Conservation (phyloP, 2,329 filamentous ascomycete genomes). For the Alternaria hordeiaustralica region DNA sequence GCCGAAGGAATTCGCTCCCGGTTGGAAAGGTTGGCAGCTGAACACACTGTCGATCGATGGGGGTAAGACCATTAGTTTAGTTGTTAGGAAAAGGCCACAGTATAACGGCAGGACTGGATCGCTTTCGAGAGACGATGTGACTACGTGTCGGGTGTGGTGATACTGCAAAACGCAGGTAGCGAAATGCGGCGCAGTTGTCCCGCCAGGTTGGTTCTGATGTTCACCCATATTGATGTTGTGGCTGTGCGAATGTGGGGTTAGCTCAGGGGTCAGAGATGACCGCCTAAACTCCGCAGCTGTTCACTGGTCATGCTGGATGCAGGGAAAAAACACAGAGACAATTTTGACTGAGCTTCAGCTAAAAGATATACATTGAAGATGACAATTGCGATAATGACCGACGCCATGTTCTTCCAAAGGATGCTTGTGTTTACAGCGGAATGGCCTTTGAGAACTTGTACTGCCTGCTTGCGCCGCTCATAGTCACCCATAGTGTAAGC, state of each 20-base stretch:
- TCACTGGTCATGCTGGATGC: background rate
- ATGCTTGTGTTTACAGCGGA: conserved; percentile 24
- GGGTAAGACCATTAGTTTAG: background rate
- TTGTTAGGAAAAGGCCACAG: background rate
- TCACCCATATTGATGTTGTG: conserved; percentile 12
- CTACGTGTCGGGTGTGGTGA: background rate
- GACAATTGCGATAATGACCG: background rate
- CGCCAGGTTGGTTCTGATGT: background rate
- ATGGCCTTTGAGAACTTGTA: conserved; percentile 42
- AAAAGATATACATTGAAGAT: conserved; percentile 13
- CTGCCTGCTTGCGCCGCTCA: conserved; percentile 45
- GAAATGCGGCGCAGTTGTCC: background rate
- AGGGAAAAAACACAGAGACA: background rate
- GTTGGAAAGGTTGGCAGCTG: background rate
- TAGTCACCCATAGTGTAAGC: conserved; percentile 48
- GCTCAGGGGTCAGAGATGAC: background rate
- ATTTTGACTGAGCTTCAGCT: background rate
- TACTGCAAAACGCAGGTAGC: background rate
- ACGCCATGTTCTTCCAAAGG: background rate
- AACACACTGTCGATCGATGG: background rate
- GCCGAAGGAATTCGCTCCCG: background rate
- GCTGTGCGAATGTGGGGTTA: conserved; percentile 7
- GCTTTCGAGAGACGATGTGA: background rate
- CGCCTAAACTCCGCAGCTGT: background rate
- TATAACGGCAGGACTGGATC: background rate